Percentiles rank a stretch among this genome's conserved stretches.
Evolutionary conservation across 1,284 basidiomycete genomes (phyloP).

Genomic region (Ustilago vetiveriae): DNA sequence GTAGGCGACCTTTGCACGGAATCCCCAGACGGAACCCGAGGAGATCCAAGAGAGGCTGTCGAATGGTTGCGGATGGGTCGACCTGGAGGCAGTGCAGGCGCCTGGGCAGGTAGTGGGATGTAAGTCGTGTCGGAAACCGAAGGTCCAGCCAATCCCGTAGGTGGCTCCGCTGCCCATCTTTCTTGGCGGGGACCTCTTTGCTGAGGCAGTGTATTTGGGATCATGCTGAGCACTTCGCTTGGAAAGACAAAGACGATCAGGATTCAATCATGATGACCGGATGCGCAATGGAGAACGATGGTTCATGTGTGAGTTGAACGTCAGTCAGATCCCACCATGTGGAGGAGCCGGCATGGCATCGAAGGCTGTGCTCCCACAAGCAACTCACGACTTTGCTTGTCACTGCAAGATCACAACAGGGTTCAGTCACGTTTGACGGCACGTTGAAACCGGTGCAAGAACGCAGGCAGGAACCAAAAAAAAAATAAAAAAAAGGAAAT

Average conservation of each 20-base stretch:
- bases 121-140: background rate
- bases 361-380: too few relatives aligned
- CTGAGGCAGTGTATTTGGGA: constrained; percentile 10
- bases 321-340: background rate
- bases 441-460: too few relatives aligned
- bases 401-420: too few relatives aligned
- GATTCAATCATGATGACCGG: too few relatives aligned
- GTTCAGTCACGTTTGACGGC: too few relatives aligned
- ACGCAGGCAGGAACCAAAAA: too few relatives aligned
- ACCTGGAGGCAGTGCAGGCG: constrained; percentile 20
- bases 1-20: background rate
- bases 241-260: too few relatives aligned
- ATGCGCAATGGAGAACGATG: too few relatives aligned
- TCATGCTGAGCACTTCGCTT: constrained; percentile 3
- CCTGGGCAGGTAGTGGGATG: constrained; percentile 12
- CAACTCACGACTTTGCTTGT: too few relatives aligned
- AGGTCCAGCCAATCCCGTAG: constrained; percentile 1
- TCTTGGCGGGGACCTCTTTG: constrained; percentile 11
- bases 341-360: too few relatives aligned
- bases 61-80: background rate
- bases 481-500: too few relatives aligned
- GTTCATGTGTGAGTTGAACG: too few relatives aligned
- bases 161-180: constrained; percentile 4
- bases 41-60: background rate
- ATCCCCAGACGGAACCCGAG: background rate